Percentiles rank a stretch among this genome's conserved stretches.
These are phyloP conservation scores for Gracilaria domingensis DNA, from an alignment of 23 red algal species.

Conservation along the genomic window DNA sequence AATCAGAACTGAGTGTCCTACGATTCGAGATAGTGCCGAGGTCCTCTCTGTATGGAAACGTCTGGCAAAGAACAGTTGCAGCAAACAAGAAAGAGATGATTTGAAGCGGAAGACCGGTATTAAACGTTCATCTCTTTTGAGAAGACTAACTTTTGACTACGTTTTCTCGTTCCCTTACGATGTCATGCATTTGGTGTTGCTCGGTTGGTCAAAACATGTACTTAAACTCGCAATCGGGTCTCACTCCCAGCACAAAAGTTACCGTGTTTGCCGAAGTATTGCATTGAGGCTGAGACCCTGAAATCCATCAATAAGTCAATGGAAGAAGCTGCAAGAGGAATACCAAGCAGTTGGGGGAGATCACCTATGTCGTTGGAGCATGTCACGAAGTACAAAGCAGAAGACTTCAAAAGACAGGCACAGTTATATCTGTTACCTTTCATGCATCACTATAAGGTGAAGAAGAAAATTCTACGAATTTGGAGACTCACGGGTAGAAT, in stretches of 20 bases:
- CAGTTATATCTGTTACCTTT: neutral
- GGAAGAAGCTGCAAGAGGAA: neutral
- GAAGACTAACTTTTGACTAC: too few relatives aligned
- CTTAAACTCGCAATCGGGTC: too few relatives aligned
- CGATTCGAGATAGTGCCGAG: neutral
- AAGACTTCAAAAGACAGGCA: too few relatives aligned
- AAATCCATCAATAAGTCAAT: too few relatives aligned
- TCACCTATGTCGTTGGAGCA: neutral
- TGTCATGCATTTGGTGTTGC: slow-evolving; percentile 12
- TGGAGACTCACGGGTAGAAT: neutral
- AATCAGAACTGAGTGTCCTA: too few relatives aligned
- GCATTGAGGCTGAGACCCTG: too few relatives aligned
- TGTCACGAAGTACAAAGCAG: slow-evolving; percentile 7
- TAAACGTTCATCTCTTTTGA: too few relatives aligned
- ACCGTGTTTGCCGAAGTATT: too few relatives aligned
- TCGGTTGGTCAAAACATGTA: slow-evolving; percentile 24
- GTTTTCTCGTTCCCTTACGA: slow-evolving; percentile 20
- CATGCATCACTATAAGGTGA: neutral
- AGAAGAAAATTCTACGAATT: neutral
- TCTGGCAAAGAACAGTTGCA: neutral
- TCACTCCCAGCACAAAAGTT: too few relatives aligned
- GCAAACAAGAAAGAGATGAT: neutral
- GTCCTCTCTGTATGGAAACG: neutral
- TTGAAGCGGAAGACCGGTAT: too few relatives aligned
- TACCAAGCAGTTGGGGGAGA: slow-evolving; percentile 17